Evolutionary conservation across 2,329 filamentous ascomycete genomes (phyloP), one percentile per base, ranked within the genome.

Genomic region (Colletotrichum theobromicola): DNA sequence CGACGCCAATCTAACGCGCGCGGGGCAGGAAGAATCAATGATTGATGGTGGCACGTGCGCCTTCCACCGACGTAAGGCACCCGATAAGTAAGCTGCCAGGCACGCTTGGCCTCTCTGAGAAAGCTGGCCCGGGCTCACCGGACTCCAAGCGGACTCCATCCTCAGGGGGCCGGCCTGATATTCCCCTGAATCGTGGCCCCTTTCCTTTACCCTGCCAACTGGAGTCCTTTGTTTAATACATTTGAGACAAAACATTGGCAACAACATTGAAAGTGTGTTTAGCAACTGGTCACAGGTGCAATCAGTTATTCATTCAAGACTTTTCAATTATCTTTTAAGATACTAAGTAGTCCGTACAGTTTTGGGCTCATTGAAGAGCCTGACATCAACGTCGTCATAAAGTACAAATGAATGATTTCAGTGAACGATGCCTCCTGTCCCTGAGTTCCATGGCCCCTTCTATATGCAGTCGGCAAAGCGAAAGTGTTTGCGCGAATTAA

Each of bases 1-100:
- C 70, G 79, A 81, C 80, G 80, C 81, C 80, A 82, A 81, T 73
- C 70, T 67, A 74, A 79, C 81, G 80, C 80, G 80, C 65, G 73
- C 50, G 30, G 30, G 30, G 57, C 57, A 60, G 69, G 72, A 60
- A n/a, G 46, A 58, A 62, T 35, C 16, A 21, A 57, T 72, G 34
- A 62, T 26, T 13, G 34, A 57, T 67, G 34, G 16, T 75, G 72
- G 72, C 46, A 60, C 62, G 72, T 75, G 72, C 68, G 42, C 30
- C 42, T 26, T 57, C 46, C 7, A 67, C 68, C 26, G 18, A 50
- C 21, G 24, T 69, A 66, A 60, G 42, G 57, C 34, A 35, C 21
- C 57, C n/a, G 32, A 58, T 60, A 60, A 34, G 57, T 32, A 46
- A 34, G 37, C 18, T 60, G 61, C 9, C 37, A 34, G 34, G 50